phyloP scores from a whole-genome alignment of 2,329 filamentous ascomycete genomes.

The Verticillium dahliae region DNA sequence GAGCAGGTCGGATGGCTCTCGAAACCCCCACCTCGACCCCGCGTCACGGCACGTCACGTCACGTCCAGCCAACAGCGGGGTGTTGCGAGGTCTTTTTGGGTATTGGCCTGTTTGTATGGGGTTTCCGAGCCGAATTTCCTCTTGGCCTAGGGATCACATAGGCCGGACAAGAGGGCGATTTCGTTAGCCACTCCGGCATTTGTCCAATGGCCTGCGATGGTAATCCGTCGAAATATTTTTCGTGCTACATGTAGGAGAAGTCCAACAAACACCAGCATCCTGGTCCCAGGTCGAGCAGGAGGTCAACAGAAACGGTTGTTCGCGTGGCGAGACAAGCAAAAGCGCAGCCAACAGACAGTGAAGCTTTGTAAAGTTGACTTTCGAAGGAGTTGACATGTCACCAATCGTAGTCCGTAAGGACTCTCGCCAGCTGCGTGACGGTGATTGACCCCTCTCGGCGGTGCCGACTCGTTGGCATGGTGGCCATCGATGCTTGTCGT shows the following conservation, averaged over 20 bases:
- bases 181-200: too few relatives aligned
- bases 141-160: neutral
- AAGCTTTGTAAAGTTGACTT: too few relatives aligned
- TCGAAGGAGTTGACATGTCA: neutral
- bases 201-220: too few relatives aligned
- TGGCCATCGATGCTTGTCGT: neutral
- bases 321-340: neutral
- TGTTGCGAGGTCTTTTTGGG: neutral
- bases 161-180: too few relatives aligned
- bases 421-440: neutral
- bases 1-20: neutral
- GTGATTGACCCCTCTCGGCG: neutral
- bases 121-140: neutral
- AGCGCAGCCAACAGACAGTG: neutral
- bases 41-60: neutral
- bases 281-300: too few relatives aligned
- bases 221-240: too few relatives aligned
- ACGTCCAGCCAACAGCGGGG: neutral
- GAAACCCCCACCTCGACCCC: neutral
- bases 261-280: too few relatives aligned
- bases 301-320: too few relatives aligned
- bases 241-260: too few relatives aligned
- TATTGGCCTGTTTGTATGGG: neutral
- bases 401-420: neutral
- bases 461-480: neutral